Evolutionary conservation across 768 basidiomycete species (phyloP).

Genomic region (Tylopilus subfusipes): DNA sequence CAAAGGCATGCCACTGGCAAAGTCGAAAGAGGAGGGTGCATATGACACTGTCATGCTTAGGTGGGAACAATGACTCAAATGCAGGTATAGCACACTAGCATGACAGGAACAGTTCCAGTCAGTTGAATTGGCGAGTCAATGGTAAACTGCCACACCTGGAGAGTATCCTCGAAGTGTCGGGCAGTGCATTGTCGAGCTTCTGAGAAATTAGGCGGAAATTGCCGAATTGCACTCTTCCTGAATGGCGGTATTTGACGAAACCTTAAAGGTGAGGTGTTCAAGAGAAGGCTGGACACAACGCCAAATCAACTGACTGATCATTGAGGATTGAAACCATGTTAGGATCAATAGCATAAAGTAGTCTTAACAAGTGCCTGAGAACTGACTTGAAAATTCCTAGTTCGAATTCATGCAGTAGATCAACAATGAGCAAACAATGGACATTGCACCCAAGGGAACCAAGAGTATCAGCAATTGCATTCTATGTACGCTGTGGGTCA

Average conservation of each 20-base stretch:
- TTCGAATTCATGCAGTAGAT: background rate
- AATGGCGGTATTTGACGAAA: too few relatives aligned
- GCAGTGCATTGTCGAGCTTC: constrained; percentile 37
- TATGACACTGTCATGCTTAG: constrained; percentile 21
- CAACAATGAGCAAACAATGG: background rate
- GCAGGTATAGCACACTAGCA: constrained; percentile 33
- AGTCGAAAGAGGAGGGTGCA: constrained; percentile 21
- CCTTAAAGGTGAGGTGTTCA: too few relatives aligned
- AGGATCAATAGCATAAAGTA: background rate
- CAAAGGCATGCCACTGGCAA: constrained; percentile 6
- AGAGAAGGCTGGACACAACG: too few relatives aligned
- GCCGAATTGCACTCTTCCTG: constrained; percentile 24
- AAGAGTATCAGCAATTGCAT: background rate
- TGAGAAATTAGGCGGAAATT: constrained; percentile 33
- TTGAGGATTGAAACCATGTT: background rate
- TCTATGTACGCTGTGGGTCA: background rate
- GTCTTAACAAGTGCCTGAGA: background rate
- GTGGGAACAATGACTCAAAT: constrained; percentile 31
- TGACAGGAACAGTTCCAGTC: too few relatives aligned
- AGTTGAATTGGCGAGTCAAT: too few relatives aligned
- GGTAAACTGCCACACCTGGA: constrained; percentile 32
- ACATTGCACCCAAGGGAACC: background rate
- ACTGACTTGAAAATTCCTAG: background rate
- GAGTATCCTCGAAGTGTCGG: constrained; percentile 41
- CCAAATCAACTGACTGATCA: background rate